These are phyloP conservation scores for Funneliformis mosseae DNA, from an alignment of 192 early-diverging fungal species.

Conservation along the genomic window DNA sequence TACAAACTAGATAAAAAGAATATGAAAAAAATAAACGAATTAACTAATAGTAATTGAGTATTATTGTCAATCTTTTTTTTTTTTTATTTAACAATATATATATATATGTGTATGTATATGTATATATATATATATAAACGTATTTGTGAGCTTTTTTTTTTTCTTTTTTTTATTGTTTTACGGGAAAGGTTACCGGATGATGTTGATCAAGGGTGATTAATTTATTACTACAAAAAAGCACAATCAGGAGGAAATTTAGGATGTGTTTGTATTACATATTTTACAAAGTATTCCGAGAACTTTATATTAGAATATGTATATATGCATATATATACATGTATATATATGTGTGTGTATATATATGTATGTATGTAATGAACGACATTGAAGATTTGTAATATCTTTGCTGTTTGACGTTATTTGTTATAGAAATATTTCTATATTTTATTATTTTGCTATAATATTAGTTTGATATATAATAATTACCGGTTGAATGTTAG, in stretches of 20 bases:
- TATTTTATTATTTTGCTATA: not conserved
- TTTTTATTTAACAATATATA: not conserved
- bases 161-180: too few relatives aligned
- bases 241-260: not conserved
- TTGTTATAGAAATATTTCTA: not conserved
- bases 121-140: not conserved
- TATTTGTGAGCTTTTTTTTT: not conserved
- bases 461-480: not conserved
- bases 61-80: not conserved
- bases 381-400: not conserved
- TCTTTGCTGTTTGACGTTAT: not conserved
- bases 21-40: not conserved
- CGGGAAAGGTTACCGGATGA: too few relatives aligned
- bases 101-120: not conserved
- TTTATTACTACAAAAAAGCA: not conserved
- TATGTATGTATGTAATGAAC: not conserved
- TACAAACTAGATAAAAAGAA: slow-evolving; percentile 9
- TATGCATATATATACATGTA: not conserved
- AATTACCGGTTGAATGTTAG: not conserved
- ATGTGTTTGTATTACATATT: not conserved
- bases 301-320: not conserved
- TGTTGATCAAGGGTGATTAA: not conserved
- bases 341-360: too few relatives aligned
- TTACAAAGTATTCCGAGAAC: not conserved
- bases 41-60: not conserved